These are phyloP conservation scores for Rubus parviflorus DNA, from an alignment of 306 rosid genomes.

Conservation along the genomic window DNA sequence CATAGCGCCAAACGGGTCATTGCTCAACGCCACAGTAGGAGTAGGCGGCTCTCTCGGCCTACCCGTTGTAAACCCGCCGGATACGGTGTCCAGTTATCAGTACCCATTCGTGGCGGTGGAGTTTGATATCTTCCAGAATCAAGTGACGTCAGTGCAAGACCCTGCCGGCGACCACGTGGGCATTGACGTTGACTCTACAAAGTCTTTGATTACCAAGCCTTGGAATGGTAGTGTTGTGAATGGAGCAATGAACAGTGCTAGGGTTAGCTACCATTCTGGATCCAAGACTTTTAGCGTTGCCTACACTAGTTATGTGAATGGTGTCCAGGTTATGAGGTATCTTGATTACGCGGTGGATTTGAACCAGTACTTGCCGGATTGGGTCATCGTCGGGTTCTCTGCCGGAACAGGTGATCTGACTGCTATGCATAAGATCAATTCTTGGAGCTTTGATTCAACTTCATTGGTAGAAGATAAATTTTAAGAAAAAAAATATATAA, in stretches of 20 bases:
- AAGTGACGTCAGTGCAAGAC: neutral
- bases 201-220: neutral
- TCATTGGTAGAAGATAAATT: neutral
- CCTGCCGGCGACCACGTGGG: neutral
- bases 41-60: constrained; percentile 43
- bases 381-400: constrained; percentile 4
- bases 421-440: neutral
- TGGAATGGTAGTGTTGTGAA: constrained; percentile 20
- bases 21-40: too few relatives aligned
- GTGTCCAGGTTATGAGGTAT: neutral
- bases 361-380: neutral
- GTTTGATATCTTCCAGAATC: constrained; percentile 20
- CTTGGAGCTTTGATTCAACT: neutral
- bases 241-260: constrained; percentile 15
- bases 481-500: too few relatives aligned
- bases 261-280: constrained; percentile 26
- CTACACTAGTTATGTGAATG: constrained; percentile 9
- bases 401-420: neutral
- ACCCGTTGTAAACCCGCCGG: neutral
- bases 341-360: constrained; percentile 8
- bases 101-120: constrained; percentile 40
- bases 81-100: neutral
- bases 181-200: constrained; percentile 8
- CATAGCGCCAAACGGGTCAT: neutral
- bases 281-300: constrained; percentile 23